phyloP scores from a whole-genome alignment of 495 filamentous ascomycete species.

The Neurospora pannonica region DNA sequence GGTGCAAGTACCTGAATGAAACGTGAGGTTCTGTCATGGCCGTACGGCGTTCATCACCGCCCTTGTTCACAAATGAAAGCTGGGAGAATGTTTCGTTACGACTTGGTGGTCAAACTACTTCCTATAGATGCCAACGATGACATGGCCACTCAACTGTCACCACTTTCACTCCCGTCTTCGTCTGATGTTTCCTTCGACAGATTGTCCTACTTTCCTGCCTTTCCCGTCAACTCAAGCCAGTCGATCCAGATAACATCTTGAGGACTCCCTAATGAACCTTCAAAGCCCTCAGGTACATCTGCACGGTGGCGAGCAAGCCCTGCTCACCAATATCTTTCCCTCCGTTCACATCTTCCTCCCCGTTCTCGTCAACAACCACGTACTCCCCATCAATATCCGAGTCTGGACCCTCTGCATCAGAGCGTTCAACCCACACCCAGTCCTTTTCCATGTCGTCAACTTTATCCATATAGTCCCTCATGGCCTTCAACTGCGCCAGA shows the following conservation, averaged over 20 bases:
- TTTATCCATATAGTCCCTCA: background rate
- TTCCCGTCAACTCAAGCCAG: background rate
- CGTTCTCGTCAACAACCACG: background rate
- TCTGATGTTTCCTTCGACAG: background rate
- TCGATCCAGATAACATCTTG: background rate
- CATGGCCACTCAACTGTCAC: background rate
- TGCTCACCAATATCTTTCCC: background rate
- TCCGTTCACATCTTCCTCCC: background rate
- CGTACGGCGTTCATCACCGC: background rate
- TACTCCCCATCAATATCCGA: background rate
- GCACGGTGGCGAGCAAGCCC: background rate
- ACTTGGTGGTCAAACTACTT: background rate
- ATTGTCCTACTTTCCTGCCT: background rate
- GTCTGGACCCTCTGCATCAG: background rate
- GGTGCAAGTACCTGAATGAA: background rate
- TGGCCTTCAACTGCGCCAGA: background rate
- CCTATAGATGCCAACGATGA: background rate
- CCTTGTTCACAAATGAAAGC: too few relatives aligned
- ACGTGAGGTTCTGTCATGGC: background rate
- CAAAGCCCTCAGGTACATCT: background rate
- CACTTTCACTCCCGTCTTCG: background rate
- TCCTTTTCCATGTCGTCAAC: background rate
- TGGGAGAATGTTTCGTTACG: background rate
- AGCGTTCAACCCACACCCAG: background rate
- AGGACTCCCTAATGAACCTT: background rate